Percentiles rank a stretch among this genome's conserved stretches.
phyloP scores from a whole-genome alignment of 257 asterid species.

The Nicotiana undulata region DNA sequence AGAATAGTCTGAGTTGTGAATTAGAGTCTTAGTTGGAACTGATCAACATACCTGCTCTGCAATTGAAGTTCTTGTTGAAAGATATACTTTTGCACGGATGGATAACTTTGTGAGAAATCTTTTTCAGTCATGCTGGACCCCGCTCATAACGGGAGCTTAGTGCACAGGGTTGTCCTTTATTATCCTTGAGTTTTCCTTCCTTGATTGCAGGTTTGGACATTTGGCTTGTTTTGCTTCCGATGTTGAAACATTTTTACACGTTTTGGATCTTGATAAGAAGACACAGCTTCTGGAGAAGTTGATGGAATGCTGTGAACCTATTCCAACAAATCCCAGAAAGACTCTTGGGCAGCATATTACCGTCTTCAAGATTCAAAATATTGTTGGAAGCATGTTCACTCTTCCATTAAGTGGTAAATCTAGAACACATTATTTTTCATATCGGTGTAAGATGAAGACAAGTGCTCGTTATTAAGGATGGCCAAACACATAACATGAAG shows the following conservation, averaged over 20 bases:
- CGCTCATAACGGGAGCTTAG: no score
- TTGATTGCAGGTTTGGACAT: constrained; percentile 80
- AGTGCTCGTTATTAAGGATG: not conserved
- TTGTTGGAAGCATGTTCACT: constrained; percentile 45
- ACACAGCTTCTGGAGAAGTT: constrained; percentile 49
- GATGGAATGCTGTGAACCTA: constrained; percentile 37
- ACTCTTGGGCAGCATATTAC: constrained; percentile 75
- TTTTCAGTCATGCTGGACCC: not conserved
- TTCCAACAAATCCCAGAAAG: constrained; percentile 34
- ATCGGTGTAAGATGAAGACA: not conserved
- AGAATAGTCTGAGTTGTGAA: constrained; percentile 2
- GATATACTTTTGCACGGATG: not conserved
- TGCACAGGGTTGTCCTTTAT: not conserved
- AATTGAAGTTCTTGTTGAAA: not conserved
- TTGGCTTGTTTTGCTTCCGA: constrained; percentile 83
- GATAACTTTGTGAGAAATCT: not conserved
- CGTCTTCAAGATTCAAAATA: constrained; percentile 60
- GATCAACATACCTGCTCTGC: not conserved
- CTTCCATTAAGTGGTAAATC: constrained; percentile 54
- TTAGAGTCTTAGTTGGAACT: not conserved
- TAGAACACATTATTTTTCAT: not conserved
- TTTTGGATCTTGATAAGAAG: constrained; percentile 44
- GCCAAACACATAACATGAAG: not conserved
- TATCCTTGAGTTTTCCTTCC: constrained; percentile 1
- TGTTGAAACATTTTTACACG: constrained; percentile 58